A percentile compares a stretch with the other conserved stretches of the same genome.
Conservation (phyloP, 148 eudicot genomes). For the Vaccinium myrtillus region DNA sequence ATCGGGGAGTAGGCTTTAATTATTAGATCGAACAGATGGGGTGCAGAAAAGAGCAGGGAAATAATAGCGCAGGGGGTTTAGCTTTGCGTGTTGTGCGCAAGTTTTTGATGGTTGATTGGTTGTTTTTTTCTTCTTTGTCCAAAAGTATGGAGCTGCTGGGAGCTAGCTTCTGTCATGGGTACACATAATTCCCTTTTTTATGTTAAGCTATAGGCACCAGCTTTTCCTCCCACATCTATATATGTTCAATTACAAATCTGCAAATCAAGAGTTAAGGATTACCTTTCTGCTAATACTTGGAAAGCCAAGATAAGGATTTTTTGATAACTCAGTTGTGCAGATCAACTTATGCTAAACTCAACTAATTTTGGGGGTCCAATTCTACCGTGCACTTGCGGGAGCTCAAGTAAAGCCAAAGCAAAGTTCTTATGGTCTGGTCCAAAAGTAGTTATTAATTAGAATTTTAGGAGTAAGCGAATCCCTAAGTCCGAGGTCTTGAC, state of each 20-base stretch:
- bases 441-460: too few species aligned
- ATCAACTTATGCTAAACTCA: too few species aligned
- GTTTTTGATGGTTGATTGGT: slow-evolving; percentile 6
- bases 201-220: neutral
- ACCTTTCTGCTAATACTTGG: neutral
- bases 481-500: too few species aligned
- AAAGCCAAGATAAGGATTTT: too few species aligned
- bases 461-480: too few species aligned
- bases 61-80: slow-evolving; percentile 13
- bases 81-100: slow-evolving; percentile 26
- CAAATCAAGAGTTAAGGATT: neutral
- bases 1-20: neutral
- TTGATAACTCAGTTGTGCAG: too few species aligned
- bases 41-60: neutral
- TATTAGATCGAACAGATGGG: neutral
- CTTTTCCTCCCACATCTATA: neutral
- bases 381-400: too few species aligned
- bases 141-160: neutral
- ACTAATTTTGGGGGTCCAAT: too few species aligned
- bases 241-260: neutral
- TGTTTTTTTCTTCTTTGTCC: neutral
- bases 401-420: too few species aligned
- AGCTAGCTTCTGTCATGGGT: neutral
- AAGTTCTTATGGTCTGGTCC: too few species aligned
- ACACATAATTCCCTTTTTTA: neutral